Evolutionary conservation across 1,284 basidiomycete genomes (phyloP), one percentile per base, ranked within the genome.

Genomic region (Clitocybe nebularis): DNA sequence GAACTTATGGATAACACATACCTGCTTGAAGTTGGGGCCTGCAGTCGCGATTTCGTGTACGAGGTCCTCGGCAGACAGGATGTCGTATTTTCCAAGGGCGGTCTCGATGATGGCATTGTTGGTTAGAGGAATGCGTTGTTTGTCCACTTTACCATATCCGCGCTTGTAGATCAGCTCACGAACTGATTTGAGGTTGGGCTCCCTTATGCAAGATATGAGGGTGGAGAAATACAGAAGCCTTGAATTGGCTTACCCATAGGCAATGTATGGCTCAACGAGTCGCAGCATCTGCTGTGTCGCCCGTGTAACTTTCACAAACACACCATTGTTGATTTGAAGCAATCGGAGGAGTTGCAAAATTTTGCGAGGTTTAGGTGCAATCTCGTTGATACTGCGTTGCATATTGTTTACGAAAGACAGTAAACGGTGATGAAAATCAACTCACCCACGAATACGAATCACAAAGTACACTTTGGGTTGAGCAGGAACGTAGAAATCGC

Each of bases 131-230:
- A 99, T 89, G 64, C 95, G 89, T 72, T 98, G 94, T 71, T 91
- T 94, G 81, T 94, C 73, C 68, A 99, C 84, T 78, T 98, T 99
- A 69, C 94, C 96, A 68, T 97, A 98, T 48, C 96, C 96, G 57
- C 96, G 92, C 83, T 99, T 99, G 87, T 99, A 99, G 74, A 99
- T 86, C 52, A 99, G 76, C 69, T 98, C 95, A 56, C 94, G 92
- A 64, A 98, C 86, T 35, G 93, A 84, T 73, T 97, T 97, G 60
- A 98, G 75, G 77, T 97, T 97, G 48, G 93, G 89, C 67, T 94
- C 91, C 67, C 91, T 64, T 41, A 0, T 29, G 51, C 4, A 47
- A 40, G 19, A 37, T 13, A 4, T 32, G 16, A 47, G 7, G 36
- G 35, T n/a, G 13, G 21, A 4, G 19, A 34, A 10, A 34, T 36